Evolutionary conservation across 805 yeast genomes (phyloP).

Genomic region (Lipomyces chichibuensis): DNA sequence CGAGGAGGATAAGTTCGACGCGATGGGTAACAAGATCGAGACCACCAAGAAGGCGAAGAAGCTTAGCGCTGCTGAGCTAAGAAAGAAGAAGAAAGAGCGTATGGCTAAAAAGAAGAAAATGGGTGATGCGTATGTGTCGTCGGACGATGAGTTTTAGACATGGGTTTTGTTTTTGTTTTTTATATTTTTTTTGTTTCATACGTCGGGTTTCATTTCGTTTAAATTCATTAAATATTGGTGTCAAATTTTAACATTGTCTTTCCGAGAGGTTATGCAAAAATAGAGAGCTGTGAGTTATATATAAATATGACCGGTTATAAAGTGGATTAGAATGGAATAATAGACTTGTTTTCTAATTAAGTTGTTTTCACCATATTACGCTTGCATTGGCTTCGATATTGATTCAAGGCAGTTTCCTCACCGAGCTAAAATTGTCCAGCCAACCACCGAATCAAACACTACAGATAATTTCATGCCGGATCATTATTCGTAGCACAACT

Average conservation of each 20-base stretch:
- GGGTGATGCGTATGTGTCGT: slow-evolving; percentile 99
- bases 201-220: not conserved
- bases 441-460: too few species aligned
- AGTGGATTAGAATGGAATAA: not conserved
- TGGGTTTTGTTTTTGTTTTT: slow-evolving; percentile 5
- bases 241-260: not conserved
- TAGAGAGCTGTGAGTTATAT: not conserved
- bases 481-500: too few species aligned
- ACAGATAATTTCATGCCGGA: too few species aligned
- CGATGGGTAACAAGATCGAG: slow-evolving; percentile 99
- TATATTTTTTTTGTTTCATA: slow-evolving; percentile 1
- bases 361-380: not conserved
- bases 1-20: slow-evolving; percentile 98
- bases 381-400: too few species aligned
- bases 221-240: not conserved
- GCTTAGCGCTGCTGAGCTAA: slow-evolving; percentile 97
- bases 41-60: slow-evolving; percentile 94
- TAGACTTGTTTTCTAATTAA: not conserved
- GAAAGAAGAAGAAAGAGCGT: slow-evolving; percentile 99
- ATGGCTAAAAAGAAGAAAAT: slow-evolving; percentile 99
- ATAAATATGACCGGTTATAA: not conserved
- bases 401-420: too few species aligned
- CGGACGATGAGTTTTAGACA: slow-evolving; percentile 81
- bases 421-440: too few species aligned
- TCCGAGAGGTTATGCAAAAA: not conserved